These are phyloP conservation scores for Trichoderma hamatum DNA, from an alignment of 2,329 filamentous ascomycete genomes.

Conservation along the genomic window DNA sequence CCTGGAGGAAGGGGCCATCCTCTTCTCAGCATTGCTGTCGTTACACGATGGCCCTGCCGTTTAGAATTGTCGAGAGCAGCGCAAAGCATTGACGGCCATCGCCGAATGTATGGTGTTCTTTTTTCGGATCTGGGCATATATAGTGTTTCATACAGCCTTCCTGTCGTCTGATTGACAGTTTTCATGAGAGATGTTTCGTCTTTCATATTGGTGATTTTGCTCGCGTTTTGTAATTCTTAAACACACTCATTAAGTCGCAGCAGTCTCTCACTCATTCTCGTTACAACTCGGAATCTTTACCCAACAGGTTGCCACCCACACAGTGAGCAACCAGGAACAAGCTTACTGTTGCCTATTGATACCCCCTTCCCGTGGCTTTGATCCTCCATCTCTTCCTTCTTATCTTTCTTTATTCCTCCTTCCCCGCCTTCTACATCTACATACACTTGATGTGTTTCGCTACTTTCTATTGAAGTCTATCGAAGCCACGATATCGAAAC, in stretches of 20 bases:
- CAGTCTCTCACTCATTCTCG: constrained; percentile 5
- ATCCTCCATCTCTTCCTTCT: neutral
- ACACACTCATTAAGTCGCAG: neutral
- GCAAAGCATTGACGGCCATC: constrained; percentile 19
- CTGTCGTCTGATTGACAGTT: constrained; percentile 3
- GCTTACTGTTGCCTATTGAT: constrained; percentile 11
- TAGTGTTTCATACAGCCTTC: constrained; percentile 16
- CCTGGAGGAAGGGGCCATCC: constrained; percentile 13
- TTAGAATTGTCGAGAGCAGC: constrained; percentile 1
- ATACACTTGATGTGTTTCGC: neutral
- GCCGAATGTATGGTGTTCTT: constrained; percentile 3
- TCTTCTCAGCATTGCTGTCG: constrained; percentile 13
- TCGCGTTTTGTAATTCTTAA: neutral
- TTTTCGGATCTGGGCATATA: constrained; percentile 12
- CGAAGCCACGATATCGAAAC: neutral
- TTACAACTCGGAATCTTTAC: constrained; percentile 8
- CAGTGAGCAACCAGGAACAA: constrained; percentile 12
- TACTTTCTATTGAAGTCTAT: neutral
- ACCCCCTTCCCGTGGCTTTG: neutral
- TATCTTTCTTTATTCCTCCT: neutral
- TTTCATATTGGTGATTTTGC: neutral
- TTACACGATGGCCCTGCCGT: constrained; percentile 23
- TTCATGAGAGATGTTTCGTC: constrained; percentile 4
- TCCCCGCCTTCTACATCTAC: neutral
- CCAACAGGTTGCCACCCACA: constrained; percentile 14